Evolutionary conservation across 2,329 filamentous ascomycete genomes (phyloP).

Genomic region (Fusarium xyrophilum): DNA sequence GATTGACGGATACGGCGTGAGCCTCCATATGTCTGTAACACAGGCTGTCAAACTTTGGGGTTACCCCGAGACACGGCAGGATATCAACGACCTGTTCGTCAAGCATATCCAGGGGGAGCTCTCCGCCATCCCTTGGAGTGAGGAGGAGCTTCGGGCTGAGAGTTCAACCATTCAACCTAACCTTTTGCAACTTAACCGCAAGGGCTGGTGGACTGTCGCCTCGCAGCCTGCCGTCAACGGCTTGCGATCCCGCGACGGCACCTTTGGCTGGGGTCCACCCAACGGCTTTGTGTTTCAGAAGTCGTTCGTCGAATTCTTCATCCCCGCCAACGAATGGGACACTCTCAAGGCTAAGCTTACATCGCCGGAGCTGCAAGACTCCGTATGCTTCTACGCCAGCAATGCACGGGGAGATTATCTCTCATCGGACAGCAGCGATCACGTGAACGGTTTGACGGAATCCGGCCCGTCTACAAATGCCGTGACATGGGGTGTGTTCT

Average conservation of each 20-base stretch:
- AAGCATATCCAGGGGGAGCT: conserved; percentile 82
- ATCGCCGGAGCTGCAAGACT: conserved; percentile 64
- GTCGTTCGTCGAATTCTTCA: conserved; percentile 96
- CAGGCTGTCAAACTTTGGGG: conserved; percentile 88
- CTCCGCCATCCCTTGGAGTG: conserved; percentile 88
- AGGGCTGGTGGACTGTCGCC: conserved; percentile 95
- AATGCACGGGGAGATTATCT: conserved; percentile 81
- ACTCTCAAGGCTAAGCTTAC: conserved; percentile 68
- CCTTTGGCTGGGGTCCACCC: conserved; percentile 92
- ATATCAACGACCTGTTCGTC: conserved; percentile 83
- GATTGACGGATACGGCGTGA: conserved; percentile 98
- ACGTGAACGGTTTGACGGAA: conserved; percentile 38
- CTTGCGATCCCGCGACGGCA: conserved; percentile 73
- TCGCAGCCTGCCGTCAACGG: conserved; percentile 95
- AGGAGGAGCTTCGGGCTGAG: conserved; percentile 85
- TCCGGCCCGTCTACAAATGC: conserved; percentile 75
- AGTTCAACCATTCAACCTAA: conserved; percentile 80
- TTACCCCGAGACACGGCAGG: conserved; percentile 69
- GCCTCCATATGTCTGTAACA: conserved; percentile 85
- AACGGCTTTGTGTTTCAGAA: conserved; percentile 98
- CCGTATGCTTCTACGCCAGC: conserved; percentile 86
- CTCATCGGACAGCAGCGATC: conserved; percentile 65
- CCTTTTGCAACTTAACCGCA: conserved; percentile 76
- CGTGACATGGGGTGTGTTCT: conserved; percentile 96
- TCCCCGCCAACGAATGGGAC: conserved; percentile 76